These are phyloP conservation scores for Lentinula sp. DNA, from an alignment of 768 basidiomycete genomes.

Conservation along the genomic window DNA sequence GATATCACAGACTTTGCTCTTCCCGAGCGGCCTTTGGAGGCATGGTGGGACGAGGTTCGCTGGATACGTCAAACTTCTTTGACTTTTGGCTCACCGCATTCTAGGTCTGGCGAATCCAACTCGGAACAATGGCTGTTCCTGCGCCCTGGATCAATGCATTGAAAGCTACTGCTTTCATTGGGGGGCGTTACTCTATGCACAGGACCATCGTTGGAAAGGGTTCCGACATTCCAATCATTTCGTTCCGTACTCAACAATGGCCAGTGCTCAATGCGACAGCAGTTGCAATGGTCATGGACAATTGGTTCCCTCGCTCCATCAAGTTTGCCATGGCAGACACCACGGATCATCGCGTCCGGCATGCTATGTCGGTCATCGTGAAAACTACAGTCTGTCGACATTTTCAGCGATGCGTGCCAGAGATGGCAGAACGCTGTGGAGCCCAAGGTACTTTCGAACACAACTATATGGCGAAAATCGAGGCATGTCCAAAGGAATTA, in stretches of 20 bases:
- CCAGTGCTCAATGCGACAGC: constrained; percentile 50
- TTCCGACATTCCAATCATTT: constrained; percentile 44
- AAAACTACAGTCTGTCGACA: constrained; percentile 53
- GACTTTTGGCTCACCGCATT: background rate
- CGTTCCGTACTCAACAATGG: constrained; percentile 62
- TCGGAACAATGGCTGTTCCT: constrained; percentile 47
- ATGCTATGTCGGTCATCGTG: constrained; percentile 48
- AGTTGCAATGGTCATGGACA: constrained; percentile 43
- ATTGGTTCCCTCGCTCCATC: constrained; percentile 35
- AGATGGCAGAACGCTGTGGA: constrained; percentile 59
- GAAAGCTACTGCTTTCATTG: constrained; percentile 48
- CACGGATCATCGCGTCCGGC: constrained; percentile 40
- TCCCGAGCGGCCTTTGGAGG: constrained; percentile 34
- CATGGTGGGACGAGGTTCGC: constrained; percentile 44
- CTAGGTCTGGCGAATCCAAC: constrained; percentile 42
- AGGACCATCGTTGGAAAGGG: constrained; percentile 38
- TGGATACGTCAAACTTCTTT: background rate
- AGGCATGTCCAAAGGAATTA: constrained; percentile 26
- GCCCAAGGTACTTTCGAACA: constrained; percentile 62
- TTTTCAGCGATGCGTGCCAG: constrained; percentile 41
- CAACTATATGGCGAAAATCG: constrained; percentile 51
- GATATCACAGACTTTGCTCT: constrained; percentile 32
- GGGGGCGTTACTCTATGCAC: constrained; percentile 52
- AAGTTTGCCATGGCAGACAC: constrained; percentile 29
- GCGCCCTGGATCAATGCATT: constrained; percentile 46